Conservation (phyloP, 805 yeast genomes). For the Metschnikowia kunwiensis region DNA sequence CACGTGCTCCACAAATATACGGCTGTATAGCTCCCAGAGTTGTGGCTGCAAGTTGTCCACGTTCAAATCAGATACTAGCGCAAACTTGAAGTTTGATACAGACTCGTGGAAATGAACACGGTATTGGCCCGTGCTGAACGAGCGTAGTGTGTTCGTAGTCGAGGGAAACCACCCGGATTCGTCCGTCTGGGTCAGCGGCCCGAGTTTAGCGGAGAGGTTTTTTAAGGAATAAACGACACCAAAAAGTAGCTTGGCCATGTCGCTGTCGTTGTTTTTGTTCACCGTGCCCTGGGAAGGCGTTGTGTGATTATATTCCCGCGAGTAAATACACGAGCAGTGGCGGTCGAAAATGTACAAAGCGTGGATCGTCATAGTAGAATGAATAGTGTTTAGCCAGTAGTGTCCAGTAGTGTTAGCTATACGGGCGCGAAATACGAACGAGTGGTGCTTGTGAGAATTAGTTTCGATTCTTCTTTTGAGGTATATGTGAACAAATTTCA, state of each 20-base stretch:
- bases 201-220: slow-evolving; percentile 60
- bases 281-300: slow-evolving; percentile 18
- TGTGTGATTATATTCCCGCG: slow-evolving; percentile 47
- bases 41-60: slow-evolving; percentile 54
- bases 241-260: slow-evolving; percentile 75
- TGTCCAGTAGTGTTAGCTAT: no score
- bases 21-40: slow-evolving; percentile 57
- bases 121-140: slow-evolving; percentile 71
- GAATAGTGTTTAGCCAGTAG: no score
- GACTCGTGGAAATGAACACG: slow-evolving; percentile 80
- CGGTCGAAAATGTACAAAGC: slow-evolving; percentile 90
- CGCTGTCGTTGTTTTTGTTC: slow-evolving; percentile 59
- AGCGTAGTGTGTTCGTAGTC: slow-evolving; percentile 38
- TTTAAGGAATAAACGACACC: slow-evolving; percentile 81
- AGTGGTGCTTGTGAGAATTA: no score
- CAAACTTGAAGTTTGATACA: slow-evolving; percentile 72
- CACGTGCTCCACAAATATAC: slow-evolving; percentile 56
- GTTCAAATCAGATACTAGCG: slow-evolving; percentile 64
- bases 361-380: slow-evolving; percentile 75
- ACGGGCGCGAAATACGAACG: no score
- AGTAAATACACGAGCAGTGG: slow-evolving; percentile 84
- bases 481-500: no score
- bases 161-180: slow-evolving; percentile 2
- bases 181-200: slow-evolving; percentile 26
- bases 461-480: no score